Base-by-base conservation (phyloP, 345 rosid species). In the Linum lewisii region DNA sequence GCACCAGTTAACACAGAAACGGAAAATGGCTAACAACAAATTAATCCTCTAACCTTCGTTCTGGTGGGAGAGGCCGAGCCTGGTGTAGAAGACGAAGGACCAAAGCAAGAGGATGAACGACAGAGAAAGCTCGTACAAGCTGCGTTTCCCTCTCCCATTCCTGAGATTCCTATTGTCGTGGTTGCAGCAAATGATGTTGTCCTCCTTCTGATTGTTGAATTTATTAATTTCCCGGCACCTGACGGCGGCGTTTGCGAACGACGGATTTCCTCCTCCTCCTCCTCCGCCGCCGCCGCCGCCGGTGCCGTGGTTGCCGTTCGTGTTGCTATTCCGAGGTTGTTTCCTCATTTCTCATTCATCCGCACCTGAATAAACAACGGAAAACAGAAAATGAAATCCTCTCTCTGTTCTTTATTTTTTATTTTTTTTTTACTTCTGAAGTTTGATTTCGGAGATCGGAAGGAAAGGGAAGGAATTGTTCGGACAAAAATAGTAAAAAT, bases 1-100 rank as follows among this genome's bases (percentile, higher is more conserved):
- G 59, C 45, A 36, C 2, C 11, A 4, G 14, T 2, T 36, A 5
- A 7, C 16, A 38, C 13, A 58, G 25, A 32, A 56, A 65, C 5
- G 29, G 42, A 51, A 5, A 59, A 7, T 10, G 14, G 23, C 19
- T 14, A 26, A 11, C 45, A 42, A 11, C 15, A 54, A 50, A 32
- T 32, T n/a, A n/a, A 47, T 45, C 24, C 18, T 36, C 54, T 57
- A 65, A 86, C 93, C 93, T 79, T 75, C 79, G 59, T 74, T 73
- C 14, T 78, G 72, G 54, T 82, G 87, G 86, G 88, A 60, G 53
- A 64, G 84, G 66, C 87, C 94, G 54, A 86, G 86, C 58, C 77
- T 63, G 54, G 81, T 71, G 71, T 77, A 77, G 57, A 85, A 80
- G 66, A 86, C 74, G 66, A 81, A 76, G 63, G 77, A 82, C 90